Percentiles rank a stretch among this genome's conserved stretches.
These are phyloP conservation scores for Rhododendron simsii DNA, from an alignment of 148 eudicot genomes.

Conservation along the genomic window DNA sequence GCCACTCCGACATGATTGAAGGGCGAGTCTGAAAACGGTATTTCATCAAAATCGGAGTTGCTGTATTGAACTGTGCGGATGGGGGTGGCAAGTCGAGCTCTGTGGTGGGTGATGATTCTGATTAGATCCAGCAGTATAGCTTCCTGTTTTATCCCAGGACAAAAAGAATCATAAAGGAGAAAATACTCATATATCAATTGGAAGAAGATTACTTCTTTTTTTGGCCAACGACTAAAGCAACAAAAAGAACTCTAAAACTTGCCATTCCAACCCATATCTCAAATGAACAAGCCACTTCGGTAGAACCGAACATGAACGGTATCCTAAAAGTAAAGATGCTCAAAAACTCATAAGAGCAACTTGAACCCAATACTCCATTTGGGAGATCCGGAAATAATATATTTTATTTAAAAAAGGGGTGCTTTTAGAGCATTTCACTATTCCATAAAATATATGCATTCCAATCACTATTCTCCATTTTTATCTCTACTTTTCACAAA, in stretches of 20 bases:
- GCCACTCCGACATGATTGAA: slow-evolving; percentile 47
- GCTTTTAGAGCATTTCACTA: neutral
- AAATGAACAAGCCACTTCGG: neutral
- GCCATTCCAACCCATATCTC: neutral
- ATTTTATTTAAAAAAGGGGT: neutral
- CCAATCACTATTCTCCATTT: neutral
- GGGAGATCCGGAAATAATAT: neutral
- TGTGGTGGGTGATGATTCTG: slow-evolving; percentile 78
- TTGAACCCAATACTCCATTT: neutral
- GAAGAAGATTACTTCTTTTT: neutral
- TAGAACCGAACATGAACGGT: neutral
- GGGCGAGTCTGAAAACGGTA: slow-evolving; percentile 57
- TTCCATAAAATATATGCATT: neutral
- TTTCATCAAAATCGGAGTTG: slow-evolving; percentile 60
- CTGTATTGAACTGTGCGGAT: slow-evolving; percentile 73
- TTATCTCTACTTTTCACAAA: neutral
- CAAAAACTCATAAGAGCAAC: neutral
- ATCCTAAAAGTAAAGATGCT: neutral
- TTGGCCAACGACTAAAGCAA: neutral
- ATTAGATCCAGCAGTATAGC: slow-evolving; percentile 82
- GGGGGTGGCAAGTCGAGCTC: slow-evolving; percentile 91
- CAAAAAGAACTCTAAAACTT: neutral
- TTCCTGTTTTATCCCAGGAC: slow-evolving; percentile 46
- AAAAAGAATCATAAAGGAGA: neutral
- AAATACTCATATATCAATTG: too few relatives aligned